A percentile compares a stretch with the other conserved stretches of the same genome.
These are phyloP conservation scores for Pezicula radicicola DNA, from an alignment of 2,329 filamentous ascomycete genomes.

Conservation along the genomic window DNA sequence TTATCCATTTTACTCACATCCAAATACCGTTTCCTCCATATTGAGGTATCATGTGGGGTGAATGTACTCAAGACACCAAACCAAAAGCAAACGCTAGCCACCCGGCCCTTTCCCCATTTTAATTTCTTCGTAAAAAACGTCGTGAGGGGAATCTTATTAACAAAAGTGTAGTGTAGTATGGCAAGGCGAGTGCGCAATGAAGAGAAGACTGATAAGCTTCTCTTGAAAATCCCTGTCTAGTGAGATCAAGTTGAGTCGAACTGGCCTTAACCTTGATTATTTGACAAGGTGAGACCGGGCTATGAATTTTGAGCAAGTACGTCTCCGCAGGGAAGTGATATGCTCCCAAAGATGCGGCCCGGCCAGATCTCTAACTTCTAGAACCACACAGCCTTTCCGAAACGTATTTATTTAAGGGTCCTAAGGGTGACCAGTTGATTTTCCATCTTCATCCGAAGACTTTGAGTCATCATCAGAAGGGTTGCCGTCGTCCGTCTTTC, in stretches of 20 bases:
- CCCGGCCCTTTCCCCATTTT: constrained; percentile 20
- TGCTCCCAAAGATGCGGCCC: no score
- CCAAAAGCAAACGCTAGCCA: constrained; percentile 21
- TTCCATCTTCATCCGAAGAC: not conserved
- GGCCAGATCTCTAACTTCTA: no score
- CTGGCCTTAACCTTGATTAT: no score
- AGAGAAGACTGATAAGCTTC: not conserved
- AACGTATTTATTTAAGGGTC: no score
- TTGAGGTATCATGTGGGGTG: not conserved
- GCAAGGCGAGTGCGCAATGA: constrained; percentile 1
- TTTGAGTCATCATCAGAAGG: not conserved
- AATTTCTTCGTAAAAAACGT: constrained; percentile 13
- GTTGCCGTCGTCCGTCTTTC: not conserved
- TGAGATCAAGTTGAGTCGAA: no score
- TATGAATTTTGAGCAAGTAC: no score
- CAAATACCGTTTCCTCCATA: not conserved
- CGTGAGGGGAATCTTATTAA: constrained; percentile 14
- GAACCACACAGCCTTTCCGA: no score
- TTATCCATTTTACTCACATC: not conserved
- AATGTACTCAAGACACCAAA: not conserved
- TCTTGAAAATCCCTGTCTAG: not conserved
- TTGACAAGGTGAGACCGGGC: no score
- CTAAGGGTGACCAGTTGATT: constrained; percentile 1
- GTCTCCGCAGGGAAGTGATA: no score
- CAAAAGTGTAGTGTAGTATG: constrained; percentile 7